Percentiles rank a stretch among this genome's conserved stretches.
These are phyloP conservation scores for Hemileccinum impolitum DNA, from an alignment of 768 basidiomycete genomes.

Conservation along the genomic window DNA sequence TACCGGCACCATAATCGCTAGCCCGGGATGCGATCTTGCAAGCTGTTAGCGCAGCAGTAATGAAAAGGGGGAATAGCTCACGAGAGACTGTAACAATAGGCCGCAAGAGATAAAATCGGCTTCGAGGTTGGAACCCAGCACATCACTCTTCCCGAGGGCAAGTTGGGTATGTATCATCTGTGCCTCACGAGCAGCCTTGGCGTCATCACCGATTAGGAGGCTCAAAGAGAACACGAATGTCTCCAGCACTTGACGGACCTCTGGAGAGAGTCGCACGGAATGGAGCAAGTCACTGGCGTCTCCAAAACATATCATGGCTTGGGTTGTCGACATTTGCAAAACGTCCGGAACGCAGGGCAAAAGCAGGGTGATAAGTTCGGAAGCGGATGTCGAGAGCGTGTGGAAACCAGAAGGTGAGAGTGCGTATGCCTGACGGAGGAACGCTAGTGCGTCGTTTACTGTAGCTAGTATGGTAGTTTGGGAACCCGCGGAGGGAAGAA, in stretches of 20 bases:
- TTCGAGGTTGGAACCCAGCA: constrained; percentile 55
- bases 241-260: constrained; percentile 57
- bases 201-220: constrained; percentile 64
- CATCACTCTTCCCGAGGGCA: constrained; percentile 54
- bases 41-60: not conserved
- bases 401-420: constrained; percentile 52
- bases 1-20: constrained; percentile 61
- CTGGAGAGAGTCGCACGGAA: constrained; percentile 48
- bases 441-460: constrained; percentile 56
- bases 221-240: constrained; percentile 56
- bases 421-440: constrained; percentile 55
- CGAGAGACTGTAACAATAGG: constrained; percentile 59
- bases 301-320: constrained; percentile 47
- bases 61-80: constrained; percentile 29
- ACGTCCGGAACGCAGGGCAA: constrained; percentile 59
- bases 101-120: constrained; percentile 64
- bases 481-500: constrained; percentile 50
- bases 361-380: constrained; percentile 61
- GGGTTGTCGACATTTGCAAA: constrained; percentile 57
- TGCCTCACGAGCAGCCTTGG: constrained; percentile 64
- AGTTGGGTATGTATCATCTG: constrained; percentile 70
- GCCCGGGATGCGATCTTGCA: constrained; percentile 56
- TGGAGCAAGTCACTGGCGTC: constrained; percentile 56
- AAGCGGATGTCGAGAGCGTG: constrained; percentile 53
- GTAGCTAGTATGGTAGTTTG: constrained; percentile 48